Base-by-base conservation (phyloP, 2,329 filamentous ascomycete genomes). In the Alternaria alternata region DNA sequence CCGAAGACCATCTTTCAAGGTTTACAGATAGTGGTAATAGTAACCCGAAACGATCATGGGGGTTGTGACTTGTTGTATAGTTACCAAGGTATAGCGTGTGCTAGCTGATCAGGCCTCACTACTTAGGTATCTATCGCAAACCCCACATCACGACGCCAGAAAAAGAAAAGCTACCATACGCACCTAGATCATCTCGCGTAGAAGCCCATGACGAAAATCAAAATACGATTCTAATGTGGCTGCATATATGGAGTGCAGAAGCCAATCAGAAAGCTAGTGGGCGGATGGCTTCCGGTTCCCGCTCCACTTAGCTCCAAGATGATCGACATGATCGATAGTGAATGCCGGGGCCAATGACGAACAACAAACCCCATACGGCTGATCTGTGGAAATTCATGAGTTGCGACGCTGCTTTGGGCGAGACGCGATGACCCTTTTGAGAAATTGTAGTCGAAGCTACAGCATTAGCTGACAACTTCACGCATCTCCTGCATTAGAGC, bases 261-360 rank as follows among this genome's bases (percentile, higher is more conserved):
- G 30, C 52, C 51, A 59, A 56, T 59, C 51, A 46, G 7, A 30
- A 12, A 41, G 28, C 24, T 39, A 46, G 38, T 44, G 30, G 18
- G 16, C 51, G 30, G 38, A 39, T 55, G 30, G 44, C 30, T 44
- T 55, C 44, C 38, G 51, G 44, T 42, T 43, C 42, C 52, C 39
- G 57, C 52, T 56, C 39, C 46, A 51, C 57, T 59, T 59, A n/a
- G 46, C 41, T 41, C n/a, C 54, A 55, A 18, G 18, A 53, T 62
- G 64, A 65, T 68, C 67, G 61, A 63, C 67, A 46, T 39, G 48
- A 63, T 62, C 57, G 59, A 57, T 47, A 53, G 58, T 53, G 36
- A 46, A 39, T 43, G 22, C 43, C 51, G 56, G 38, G 11, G 39
- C 54, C n/a, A 60, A 56, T 68, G 61, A 67, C 61, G 67, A 68